Base-by-base conservation (phyloP, 2,329 filamentous ascomycete genomes). In the Curvularia eragrostidis region DNA sequence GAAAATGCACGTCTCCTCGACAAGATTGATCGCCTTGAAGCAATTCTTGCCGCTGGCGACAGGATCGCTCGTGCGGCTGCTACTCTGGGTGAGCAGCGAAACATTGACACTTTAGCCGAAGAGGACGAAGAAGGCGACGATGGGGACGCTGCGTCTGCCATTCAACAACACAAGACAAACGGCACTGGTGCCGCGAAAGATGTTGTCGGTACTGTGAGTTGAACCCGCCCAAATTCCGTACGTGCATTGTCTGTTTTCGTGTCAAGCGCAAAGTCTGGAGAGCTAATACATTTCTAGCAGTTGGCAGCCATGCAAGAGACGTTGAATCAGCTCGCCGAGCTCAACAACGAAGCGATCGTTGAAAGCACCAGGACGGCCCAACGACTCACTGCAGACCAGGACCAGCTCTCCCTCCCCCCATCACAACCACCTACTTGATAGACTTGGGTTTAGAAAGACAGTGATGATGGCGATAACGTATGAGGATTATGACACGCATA, bases 291-390 rank as follows among this genome's bases (percentile, higher is more conserved):
- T 61, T 59, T 66, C 57, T 69, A 75, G 73, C 74, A 77, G 74
- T 71, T 77, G 61, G 74, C 74, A 53, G 72, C 71, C 44, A 77
- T 77, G 74, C 71, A 75, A 57, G 69, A 72, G 58, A 73, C 74
- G 5, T 54, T 77, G 3, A 68, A 65, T 6, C 74, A 77, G 54
- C 70, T 77, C 6, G 67, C 58, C 26, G 73, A 75, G 23, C 63
- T 77, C 5, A 77, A 77, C 48, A 69, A 76, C 24, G 73, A 75
- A 7, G 68, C 66, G 1, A 72, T 77, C 48, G 62, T 60, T 2
- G 74, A 77, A 52, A 75, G 71, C 57, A 71, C 73, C 15, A 58
- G 69, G 30, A 73, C 73, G 0, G 73, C 73, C 2, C 63, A 69
- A 39, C 67, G 61, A 46, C 69, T 77, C 8, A 69, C 61, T 3